Percentiles rank a stretch among this genome's conserved stretches.
Conservation (phyloP, 176 grass and related monocot genomes). For the Zizania latifolia region DNA sequence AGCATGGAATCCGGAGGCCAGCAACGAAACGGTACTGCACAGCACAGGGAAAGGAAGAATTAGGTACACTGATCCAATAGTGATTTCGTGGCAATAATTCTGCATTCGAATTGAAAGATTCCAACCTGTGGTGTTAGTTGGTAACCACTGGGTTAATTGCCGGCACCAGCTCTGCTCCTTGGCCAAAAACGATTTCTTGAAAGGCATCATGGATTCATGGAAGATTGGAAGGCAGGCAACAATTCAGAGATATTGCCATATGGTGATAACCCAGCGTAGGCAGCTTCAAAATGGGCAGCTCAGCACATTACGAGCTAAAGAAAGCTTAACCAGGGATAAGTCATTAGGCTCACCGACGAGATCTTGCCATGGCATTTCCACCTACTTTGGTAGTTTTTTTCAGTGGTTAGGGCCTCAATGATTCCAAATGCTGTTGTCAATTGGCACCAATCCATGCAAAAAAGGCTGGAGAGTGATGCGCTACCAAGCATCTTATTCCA, state of each 20-base stretch:
- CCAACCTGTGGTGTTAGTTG: not conserved
- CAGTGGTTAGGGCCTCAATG: not conserved
- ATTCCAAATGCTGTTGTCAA: not conserved
- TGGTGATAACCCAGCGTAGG: no score
- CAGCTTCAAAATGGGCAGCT: not conserved
- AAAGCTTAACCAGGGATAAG: not conserved
- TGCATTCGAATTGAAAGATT: not conserved
- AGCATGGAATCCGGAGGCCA: not conserved
- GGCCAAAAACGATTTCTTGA: not conserved
- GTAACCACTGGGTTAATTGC: conserved; percentile 25
- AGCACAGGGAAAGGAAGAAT: not conserved
- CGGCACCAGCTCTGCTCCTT: not conserved
- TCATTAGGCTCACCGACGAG: not conserved
- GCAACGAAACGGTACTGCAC: not conserved
- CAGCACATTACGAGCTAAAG: not conserved
- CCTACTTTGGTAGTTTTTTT: not conserved
- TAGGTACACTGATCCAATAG: not conserved
- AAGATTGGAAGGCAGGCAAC: no score
- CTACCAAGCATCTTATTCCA: conserved; percentile 19
- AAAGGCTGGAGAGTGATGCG: conserved; percentile 24
- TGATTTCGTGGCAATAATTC: not conserved
- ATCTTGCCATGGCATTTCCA: conserved; percentile 1
- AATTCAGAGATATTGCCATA: no score
- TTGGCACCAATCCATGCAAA: not conserved
- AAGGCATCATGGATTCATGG: not conserved